Base-by-base conservation (phyloP, 2,329 filamentous ascomycete genomes). In the Mycosphaerella arachidis region DNA sequence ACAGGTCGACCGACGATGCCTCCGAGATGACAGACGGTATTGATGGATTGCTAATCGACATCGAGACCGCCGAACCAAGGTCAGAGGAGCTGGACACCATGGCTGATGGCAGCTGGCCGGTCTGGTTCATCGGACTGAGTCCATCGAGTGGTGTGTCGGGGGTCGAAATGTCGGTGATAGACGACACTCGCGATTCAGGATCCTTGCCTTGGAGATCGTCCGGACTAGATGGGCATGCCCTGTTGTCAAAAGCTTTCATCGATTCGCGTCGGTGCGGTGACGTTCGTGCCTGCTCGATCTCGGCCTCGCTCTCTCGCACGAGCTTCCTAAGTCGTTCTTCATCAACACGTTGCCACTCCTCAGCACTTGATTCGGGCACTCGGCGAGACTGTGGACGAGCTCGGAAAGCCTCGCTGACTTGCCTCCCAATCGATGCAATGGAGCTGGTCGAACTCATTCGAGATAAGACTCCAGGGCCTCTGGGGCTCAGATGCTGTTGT, bases 21-120 rank as follows among this genome's bases (percentile, higher is more conserved):
- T 77, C 77, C 1, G 79, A 81, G n/a, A 76, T 75, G 16, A 79
- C 75, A 8, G 79, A 82, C 1, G 79, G 79, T 27, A 81, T 80
- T 0, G 79, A 82, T 10, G 79, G 79, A 58, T 81, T 78, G 9
- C 79, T 81, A 8, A 78, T 77, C 5, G 78, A 79, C 65, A 79
- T 78, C 27, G 79, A 81, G 60, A 80, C 78, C 40, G 71, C 73
- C 3, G 77, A 77, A 12, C 75, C 76, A 55, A 81, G 77, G 48
- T 81, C 79, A 5, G 79, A 81, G 5, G 78, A 79, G 66, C 75
- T 80, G 13, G 78, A 79, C 4, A 75, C 72, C 54, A 74, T 59
- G 3, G 71, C 68, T 13, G 67, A 58, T 58, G 67, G 59, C 56
- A 68, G 55, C 58, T 71, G 63, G 56, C 63, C 60, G 55, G 59